Base-by-base conservation (phyloP, 345 rosid genomes). In the Crucihimalaya himalaica region DNA sequence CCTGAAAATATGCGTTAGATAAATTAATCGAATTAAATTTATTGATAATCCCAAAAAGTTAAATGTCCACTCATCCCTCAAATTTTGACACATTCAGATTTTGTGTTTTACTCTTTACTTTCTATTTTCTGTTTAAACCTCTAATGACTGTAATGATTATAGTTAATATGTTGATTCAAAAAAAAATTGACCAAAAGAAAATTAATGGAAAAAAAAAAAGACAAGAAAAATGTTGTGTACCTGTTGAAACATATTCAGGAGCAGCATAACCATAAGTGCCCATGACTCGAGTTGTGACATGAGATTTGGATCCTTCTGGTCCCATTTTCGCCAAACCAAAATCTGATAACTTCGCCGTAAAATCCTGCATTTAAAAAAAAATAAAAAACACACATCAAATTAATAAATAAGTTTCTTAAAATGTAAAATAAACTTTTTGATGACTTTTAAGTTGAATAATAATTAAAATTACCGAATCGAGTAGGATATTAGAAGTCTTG, bases 201-300 rank as follows among this genome's bases (percentile, higher is more conserved):
- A 3, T 47, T 48, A 28, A 19, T 48, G 21, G n/a, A 6, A 28
- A 15, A 18, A 8, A 15, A 43, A 16, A 31, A 2, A 29, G 6
- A 35, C 12, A 61, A 6, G 2, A 0, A 23, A 23, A 23, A 23
- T 2, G 8, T 61, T 21, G 37, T 14, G 20, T 12, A 55, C 40
- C 40, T 10, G 40, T 37, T 37, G 40, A 37, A 37, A 37, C 40
- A 37, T 37, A 91, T 82, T 94, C 98, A 0, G 98, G 97, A 11
- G 97, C 98, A 32, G 97, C 96, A 68, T 94, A 94, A 25, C 97
- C 98, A 13, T 89, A 88, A 9, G 98, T 94, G 8, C 98, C 98
- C 98, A 94, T 94, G 35, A 94, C 98, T 5, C 98, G 84, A 66
- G 97, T 91, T 0, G 92, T 89, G 28, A 94, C 98, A 64, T 94